These are phyloP conservation scores for Dothistroma septosporum DNA, from an alignment of 2,329 filamentous ascomycete species.

Conservation along the genomic window DNA sequence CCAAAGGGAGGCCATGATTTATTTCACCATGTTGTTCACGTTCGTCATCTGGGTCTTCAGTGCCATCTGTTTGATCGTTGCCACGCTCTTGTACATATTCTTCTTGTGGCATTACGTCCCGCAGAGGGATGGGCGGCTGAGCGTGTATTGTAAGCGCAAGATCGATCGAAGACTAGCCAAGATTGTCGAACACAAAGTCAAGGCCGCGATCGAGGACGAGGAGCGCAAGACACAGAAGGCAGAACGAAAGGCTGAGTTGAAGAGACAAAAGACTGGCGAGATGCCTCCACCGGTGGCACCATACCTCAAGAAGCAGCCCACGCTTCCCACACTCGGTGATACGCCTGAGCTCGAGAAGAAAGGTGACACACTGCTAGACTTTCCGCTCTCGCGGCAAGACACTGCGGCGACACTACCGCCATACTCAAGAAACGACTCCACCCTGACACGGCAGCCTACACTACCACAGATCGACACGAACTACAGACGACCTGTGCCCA, in stretches of 20 bases:
- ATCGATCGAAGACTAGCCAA: conserved; percentile 78
- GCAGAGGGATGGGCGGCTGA: conserved; percentile 70
- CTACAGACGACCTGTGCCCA: conserved; percentile 36
- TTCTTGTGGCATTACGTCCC: conserved; percentile 95
- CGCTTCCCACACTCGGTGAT: conserved; percentile 60
- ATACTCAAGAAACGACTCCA: conserved; percentile 45
- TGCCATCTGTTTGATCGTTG: conserved; percentile 67
- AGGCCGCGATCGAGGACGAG: conserved; percentile 80
- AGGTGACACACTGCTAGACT: conserved; percentile 38
- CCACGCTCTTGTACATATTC: conserved; percentile 72
- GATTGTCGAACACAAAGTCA: conserved; percentile 82
- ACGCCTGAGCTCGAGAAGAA: conserved; percentile 53
- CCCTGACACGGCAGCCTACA: conserved; percentile 36
- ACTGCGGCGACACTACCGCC: conserved; percentile 43
- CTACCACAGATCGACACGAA: conserved; percentile 39
- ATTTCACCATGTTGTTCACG: conserved; percentile 90
- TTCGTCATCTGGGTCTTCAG: conserved; percentile 84
- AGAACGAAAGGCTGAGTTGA: conserved; percentile 52
- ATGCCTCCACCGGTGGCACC: conserved; percentile 14
- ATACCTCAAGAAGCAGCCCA: conserved; percentile 51
- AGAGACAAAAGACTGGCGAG: conserved; percentile 33
- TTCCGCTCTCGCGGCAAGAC: conserved; percentile 34
- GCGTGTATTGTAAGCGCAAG: conserved; percentile 85
- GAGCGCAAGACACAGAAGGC: conserved; percentile 53
- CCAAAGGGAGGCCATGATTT: conserved; percentile 72